Conservation (phyloP, 164 flowering plant species). For the Nelumbo lutea region DNA sequence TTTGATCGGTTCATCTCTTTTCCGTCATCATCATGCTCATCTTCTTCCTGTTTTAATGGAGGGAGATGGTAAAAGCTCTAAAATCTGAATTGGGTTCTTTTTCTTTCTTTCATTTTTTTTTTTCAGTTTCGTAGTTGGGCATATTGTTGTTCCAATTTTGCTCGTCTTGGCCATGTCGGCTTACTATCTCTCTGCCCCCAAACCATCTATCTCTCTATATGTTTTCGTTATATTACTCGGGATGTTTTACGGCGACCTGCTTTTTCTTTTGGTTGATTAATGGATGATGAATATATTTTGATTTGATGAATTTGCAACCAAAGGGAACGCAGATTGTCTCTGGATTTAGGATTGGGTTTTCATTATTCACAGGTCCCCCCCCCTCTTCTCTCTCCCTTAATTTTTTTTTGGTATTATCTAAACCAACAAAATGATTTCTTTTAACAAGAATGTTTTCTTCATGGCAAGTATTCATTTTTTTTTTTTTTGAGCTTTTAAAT, state of each 20-base stretch:
- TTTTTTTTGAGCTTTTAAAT: slow-evolving; percentile 6
- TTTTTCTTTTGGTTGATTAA: neutral
- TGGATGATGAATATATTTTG: neutral
- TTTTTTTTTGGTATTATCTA: neutral
- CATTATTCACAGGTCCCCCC: too few relatives aligned
- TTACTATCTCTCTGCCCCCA: too few relatives aligned
- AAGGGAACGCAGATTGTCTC: neutral
- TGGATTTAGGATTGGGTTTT: neutral
- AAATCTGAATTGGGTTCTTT: neutral
- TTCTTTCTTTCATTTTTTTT: neutral
- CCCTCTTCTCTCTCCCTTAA: neutral
- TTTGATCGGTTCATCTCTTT: neutral
- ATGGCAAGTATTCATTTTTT: neutral
- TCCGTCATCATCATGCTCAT: neutral
- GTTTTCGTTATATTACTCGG: too few relatives aligned
- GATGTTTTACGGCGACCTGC: neutral
- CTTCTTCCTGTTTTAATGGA: neutral
- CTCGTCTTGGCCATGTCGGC: too few relatives aligned
- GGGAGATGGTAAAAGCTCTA: neutral
- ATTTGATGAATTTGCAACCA: neutral
- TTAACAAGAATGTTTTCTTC: neutral
- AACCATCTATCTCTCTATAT: too few relatives aligned
- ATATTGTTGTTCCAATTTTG: too few relatives aligned
- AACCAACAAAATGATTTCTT: slow-evolving; percentile 29
- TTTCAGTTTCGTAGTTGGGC: neutral